Conservation (phyloP, 2,329 filamentous ascomycete genomes). For the Pseudogymnoascus sp. region DNA sequence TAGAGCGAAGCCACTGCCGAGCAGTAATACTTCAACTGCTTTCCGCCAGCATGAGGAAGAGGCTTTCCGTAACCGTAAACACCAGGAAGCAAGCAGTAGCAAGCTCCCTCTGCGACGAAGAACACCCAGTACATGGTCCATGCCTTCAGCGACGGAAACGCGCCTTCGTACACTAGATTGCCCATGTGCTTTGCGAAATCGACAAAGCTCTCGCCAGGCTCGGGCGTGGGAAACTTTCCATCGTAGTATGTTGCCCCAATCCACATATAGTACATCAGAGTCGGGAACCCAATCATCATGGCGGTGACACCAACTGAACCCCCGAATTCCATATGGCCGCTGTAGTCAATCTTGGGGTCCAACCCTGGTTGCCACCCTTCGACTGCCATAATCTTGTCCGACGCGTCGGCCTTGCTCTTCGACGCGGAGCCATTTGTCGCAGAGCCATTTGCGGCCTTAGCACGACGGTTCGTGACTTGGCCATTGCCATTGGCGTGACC, state of each 20-base stretch:
- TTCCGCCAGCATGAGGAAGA: constrained; percentile 70
- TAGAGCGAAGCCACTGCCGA: constrained; percentile 85
- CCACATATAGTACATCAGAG: constrained; percentile 99
- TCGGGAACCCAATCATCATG: constrained; percentile 91
- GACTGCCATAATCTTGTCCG: constrained; percentile 24
- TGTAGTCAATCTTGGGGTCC: constrained; percentile 57
- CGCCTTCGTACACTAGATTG: constrained; percentile 70
- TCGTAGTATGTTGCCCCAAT: constrained; percentile 89
- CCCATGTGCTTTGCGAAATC: constrained; percentile 69
- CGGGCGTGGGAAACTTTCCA: constrained; percentile 67
- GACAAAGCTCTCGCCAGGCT: constrained; percentile 55
- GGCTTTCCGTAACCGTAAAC: constrained; percentile 85
- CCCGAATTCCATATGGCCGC: constrained; percentile 73
- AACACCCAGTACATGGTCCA: constrained; percentile 96
- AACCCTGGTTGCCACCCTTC: constrained; percentile 54
- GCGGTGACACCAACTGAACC: constrained; percentile 69
- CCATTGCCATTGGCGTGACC: constrained; percentile 13
- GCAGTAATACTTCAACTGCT: constrained; percentile 91
- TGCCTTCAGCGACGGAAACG: constrained; percentile 73
- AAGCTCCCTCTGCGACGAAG: constrained; percentile 73
- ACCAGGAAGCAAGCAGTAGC: constrained; percentile 81
- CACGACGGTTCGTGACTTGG: neutral
- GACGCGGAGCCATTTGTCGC: constrained; percentile 12
- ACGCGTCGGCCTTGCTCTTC: constrained; percentile 12
- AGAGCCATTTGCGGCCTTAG: constrained; percentile 1